These are phyloP conservation scores for Arctium lappa DNA, from an alignment of 129 eudicot genomes.

Conservation along the genomic window DNA sequence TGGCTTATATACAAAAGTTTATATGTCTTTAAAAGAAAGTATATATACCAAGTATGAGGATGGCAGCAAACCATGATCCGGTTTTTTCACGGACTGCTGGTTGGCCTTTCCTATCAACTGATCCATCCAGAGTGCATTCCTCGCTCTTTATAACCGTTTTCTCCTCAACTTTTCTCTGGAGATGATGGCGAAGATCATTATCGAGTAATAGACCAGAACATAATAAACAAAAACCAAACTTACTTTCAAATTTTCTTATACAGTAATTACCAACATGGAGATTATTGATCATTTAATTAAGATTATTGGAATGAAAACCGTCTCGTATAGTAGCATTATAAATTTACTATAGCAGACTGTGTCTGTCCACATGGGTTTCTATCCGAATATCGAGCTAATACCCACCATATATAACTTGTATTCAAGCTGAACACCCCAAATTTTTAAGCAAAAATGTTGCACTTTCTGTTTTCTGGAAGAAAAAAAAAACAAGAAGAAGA, in stretches of 20 bases:
- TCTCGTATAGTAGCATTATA: not conserved
- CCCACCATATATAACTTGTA: not conserved
- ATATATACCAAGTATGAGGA: constrained; percentile 65
- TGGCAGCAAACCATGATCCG: constrained; percentile 86
- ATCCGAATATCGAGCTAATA: not conserved
- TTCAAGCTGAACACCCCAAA: not conserved
- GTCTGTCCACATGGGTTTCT: not conserved
- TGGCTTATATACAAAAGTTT: no score
- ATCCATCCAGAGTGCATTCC: constrained; percentile 71
- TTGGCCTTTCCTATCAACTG: constrained; percentile 60
- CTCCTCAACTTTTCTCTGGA: constrained; percentile 40
- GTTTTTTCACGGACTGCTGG: constrained; percentile 66
- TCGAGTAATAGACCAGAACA: not conserved
- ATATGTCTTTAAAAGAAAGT: not conserved
- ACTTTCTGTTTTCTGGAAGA: not conserved
- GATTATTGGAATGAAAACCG: no score
- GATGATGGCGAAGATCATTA: not conserved
- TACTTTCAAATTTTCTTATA: not conserved
- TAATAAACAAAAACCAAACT: not conserved
- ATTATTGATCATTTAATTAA: not conserved
- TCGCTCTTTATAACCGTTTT: constrained; percentile 31
- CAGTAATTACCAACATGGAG: not conserved
- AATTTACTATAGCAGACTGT: not conserved
- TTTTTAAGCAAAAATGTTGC: not conserved
- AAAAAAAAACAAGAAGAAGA: not conserved